Evolutionary conservation across 148 eudicot species (phyloP), one percentile per base, ranked within the genome.

Genomic region (Chenopodium berlandieri): DNA sequence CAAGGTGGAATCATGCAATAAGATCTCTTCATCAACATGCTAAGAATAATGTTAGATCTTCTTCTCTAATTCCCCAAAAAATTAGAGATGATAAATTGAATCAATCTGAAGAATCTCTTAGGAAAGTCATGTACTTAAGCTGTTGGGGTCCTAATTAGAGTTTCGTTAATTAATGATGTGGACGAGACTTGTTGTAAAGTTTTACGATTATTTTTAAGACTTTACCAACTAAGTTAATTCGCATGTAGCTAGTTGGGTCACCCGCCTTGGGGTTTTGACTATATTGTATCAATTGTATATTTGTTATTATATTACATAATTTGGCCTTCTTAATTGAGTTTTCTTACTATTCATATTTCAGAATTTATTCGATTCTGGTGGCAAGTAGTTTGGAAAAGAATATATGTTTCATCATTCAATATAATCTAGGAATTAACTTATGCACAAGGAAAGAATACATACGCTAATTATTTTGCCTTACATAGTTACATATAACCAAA

Each of bases 51-150:
- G 12, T 84, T 25, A 20, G 80, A 70, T 84, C 71, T 19, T 31
- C 78, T 27, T 44, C 27, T 25, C 44, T 19, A 1, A 44, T 62
- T 44, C 63, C 82, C n/a, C 17, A 46, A 40, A 73, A 63, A 0
- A 16, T 84, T 58, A 50, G 56, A 60, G 69, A 65, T 47, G 67
- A 79, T 7, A 76, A 74, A 13, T 64, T 73, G 70, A 80, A 27
- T 0, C 64, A 74, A 47, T 73, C 71, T 19, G 83, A 80, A 34
- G 83, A 80, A 3, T 80, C 83, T 46, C 78, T 80, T 64, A 80
- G 71, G 73, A 80, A 62, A 63, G 85, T 83, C 47, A 83, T 83
- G 85, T 83, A 65, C 65, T 73, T 83, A 74, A 79, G 73, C 17
- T 83, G 85, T 37, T 83, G 81, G 85, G 85, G 78, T 72, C 85